Conservation (phyloP, 768 basidiomycete species). For the Daedaleopsis sinensis region DNA sequence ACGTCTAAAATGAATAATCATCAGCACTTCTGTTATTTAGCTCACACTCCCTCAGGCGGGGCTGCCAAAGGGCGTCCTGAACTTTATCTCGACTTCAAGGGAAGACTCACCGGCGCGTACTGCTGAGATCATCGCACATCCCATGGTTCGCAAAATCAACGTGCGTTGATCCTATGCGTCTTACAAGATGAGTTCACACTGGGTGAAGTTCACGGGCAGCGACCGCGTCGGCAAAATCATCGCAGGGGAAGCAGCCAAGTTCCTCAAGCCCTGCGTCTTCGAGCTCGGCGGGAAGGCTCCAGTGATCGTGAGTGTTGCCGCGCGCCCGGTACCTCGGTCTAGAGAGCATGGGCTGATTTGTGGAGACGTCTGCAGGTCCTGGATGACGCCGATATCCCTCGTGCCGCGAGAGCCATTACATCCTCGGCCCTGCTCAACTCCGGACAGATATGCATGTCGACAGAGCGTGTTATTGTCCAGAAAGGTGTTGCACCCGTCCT, state of each 20-base stretch:
- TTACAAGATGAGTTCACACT: not conserved
- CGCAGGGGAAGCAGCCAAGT: constrained; percentile 55
- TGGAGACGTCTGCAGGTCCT: constrained; percentile 40
- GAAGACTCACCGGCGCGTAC: constrained; percentile 47
- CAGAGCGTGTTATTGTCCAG: constrained; percentile 59
- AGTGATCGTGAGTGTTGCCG: constrained; percentile 38
- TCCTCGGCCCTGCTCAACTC: constrained; percentile 48
- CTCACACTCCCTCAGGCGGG: constrained; percentile 44
- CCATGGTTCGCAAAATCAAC: constrained; percentile 54
- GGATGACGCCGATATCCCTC: constrained; percentile 52
- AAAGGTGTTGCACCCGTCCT: constrained; percentile 41
- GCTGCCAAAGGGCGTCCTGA: constrained; percentile 60
- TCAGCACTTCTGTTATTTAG: too few relatives aligned
- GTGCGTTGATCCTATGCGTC: constrained; percentile 31
- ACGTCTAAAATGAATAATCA: too few relatives aligned
- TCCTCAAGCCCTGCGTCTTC: constrained; percentile 56
- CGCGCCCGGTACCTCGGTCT: constrained; percentile 17
- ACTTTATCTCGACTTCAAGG: constrained; percentile 51
- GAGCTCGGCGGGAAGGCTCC: constrained; percentile 62
- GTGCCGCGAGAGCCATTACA: constrained; percentile 54
- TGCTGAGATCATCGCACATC: constrained; percentile 58
- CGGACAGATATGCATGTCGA: constrained; percentile 63
- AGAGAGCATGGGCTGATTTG: not conserved
- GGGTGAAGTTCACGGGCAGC: constrained; percentile 55
- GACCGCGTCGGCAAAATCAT: constrained; percentile 55